Base-by-base conservation (phyloP, 106 monocot genomes). In the Dendrobium chrysotoxum region DNA sequence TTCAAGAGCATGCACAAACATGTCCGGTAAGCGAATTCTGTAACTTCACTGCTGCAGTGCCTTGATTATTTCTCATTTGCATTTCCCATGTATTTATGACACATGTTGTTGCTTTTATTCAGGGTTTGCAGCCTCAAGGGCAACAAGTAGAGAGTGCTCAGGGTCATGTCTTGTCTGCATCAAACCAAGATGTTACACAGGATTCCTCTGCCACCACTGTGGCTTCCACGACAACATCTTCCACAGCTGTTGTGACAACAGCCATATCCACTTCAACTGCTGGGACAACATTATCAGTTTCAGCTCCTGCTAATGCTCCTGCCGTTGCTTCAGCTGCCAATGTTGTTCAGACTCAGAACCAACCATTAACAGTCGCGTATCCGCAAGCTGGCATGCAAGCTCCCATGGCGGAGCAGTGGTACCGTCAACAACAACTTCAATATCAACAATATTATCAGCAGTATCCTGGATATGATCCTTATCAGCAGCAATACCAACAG, bases 361-460 rank as follows among this genome's bases (percentile, higher is more conserved):
- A 85, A 79, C 74, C 23, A 0, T 71, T 13, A 46, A 53, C 81
- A 67, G 68, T 46, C 78, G 77, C 79, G 4, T 85, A 89, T 81
- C 79, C 81, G 11, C 88, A 88, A 83, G 68, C 72, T 50, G 74
- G 17, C 18, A 53, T 81, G 23, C 92, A 90, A 41, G 75, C 76
- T 71, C 85, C 80, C 16, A 82, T 85, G 3, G 39, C 83, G 9
- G 94, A 92, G 55, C 94, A 98, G 74, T 98, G 88, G 96, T 93
- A 90, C 81, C 94, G 94, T 78, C 96, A 93, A 75, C 91, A 93
- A 45, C 91, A 89, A 75, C 53, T 86, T 54, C 93, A 92, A 57
- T 93, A 93, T 75, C 90, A 92, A 61, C 95, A 99, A 57, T 93
- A 99, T 77, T 93, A 99, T 78, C 95, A 99, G 85, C 95, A 95